A percentile compares a stretch with the other conserved stretches of the same genome.
Conservation (phyloP, 495 filamentous ascomycete genomes). For the Penicillium odoratum region DNA sequence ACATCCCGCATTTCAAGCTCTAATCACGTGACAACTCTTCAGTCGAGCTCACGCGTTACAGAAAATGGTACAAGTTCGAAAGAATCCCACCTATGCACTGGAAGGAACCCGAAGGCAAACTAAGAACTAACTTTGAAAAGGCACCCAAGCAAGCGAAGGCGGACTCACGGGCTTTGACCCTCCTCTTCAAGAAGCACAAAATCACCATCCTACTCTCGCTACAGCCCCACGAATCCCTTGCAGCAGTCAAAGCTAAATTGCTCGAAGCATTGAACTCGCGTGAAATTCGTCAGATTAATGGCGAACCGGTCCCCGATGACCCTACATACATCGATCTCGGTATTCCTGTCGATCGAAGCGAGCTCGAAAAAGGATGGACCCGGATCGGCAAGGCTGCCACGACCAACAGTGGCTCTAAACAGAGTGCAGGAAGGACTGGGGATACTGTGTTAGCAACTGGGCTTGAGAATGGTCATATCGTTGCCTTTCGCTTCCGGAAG, state of each 20-base stretch:
- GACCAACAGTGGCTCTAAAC: neutral
- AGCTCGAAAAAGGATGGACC: slow-evolving; percentile 59
- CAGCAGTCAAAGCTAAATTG: slow-evolving; percentile 61
- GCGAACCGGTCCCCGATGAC: slow-evolving; percentile 47
- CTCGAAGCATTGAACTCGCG: slow-evolving; percentile 52
- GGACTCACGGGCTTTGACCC: slow-evolving; percentile 53
- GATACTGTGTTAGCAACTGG: slow-evolving; percentile 46
- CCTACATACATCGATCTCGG: slow-evolving; percentile 54
- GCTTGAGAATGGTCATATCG: slow-evolving; percentile 55
- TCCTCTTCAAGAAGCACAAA: slow-evolving; percentile 78
- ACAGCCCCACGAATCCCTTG: slow-evolving; percentile 59
- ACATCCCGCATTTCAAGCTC: neutral
- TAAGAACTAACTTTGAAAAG: slow-evolving; percentile 8
- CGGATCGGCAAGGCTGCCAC: slow-evolving; percentile 30
- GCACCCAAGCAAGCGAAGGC: slow-evolving; percentile 28
- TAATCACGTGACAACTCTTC: neutral
- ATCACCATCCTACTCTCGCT: slow-evolving; percentile 75
- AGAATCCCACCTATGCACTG: neutral
- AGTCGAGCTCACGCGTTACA: neutral
- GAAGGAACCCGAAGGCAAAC: neutral
- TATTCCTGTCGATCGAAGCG: slow-evolving; percentile 52
- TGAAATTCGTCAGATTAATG: slow-evolving; percentile 44
- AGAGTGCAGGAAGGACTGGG: slow-evolving; percentile 32
- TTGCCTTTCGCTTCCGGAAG: slow-evolving; percentile 69
- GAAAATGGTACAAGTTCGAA: slow-evolving; percentile 19